Base-by-base conservation (phyloP, 805 yeast genomes). In the Henningerozyma blattae region DNA sequence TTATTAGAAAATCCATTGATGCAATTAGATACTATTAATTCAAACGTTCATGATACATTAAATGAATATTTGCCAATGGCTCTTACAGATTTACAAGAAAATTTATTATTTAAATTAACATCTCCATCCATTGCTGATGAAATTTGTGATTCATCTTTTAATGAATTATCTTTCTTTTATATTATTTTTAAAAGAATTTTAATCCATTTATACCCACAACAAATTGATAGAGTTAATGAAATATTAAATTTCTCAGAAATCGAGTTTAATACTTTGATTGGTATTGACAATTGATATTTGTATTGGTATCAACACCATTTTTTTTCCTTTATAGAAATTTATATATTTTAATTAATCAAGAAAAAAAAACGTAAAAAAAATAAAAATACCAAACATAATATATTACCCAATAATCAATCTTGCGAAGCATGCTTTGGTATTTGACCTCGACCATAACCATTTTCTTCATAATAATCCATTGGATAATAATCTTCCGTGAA, bases 381-480 rank as follows among this genome's bases (percentile, higher is more conserved):
- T 25, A n/a, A 31, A 15, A 16, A 16, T n/a, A n/a, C n/a, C n/a
- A n/a, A n/a, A n/a, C n/a, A n/a, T n/a, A n/a, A n/a, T n/a, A n/a
- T n/a, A n/a, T n/a, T n/a, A n/a, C n/a, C n/a, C n/a, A n/a, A n/a
- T n/a, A n/a, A n/a, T n/a, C n/a, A n/a, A n/a, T n/a, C n/a, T n/a
- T n/a, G 8, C 6, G n/a, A 15, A 24, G 52, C 44, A 37, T 48
- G 60, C 15, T 46, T 59, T 1, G 95, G 95, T 8, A 67, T 51
- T 44, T 72, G 65, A 5, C 95, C 96, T 43, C 96, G 68, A 9
- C 96, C 96, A 48, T 86, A 87, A 1, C 98, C 97, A 33, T 85
- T 82, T 45, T 71, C 70, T 6, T 79, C 75, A 51, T 91, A 91
- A 54, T 89, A 91, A 54, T 91, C 97, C 98, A 91, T 91, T 8